Evolutionary conservation across 805 yeast genomes (phyloP), one percentile per base, ranked within the genome.

Genomic region (Candida maltosa): DNA sequence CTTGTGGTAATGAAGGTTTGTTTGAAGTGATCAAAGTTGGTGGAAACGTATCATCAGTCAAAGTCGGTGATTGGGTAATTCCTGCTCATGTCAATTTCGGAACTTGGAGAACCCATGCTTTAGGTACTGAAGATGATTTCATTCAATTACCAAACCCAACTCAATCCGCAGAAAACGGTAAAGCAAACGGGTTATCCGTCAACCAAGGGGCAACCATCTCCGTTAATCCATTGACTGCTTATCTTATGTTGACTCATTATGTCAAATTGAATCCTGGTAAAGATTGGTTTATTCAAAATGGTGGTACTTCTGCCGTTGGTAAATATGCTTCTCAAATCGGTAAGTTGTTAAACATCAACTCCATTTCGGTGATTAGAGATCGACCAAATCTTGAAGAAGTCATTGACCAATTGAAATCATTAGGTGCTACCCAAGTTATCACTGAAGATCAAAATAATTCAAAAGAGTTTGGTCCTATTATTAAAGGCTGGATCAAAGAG

Each of bases 1-100:
- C 88, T 26, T 87, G 91, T 26, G 98, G 98, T 38, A 93, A 93
- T 56, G 98, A 91, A 62, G 98, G 97, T 16, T 73, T 87, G n/a
- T 89, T 87, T 54, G 83, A 87, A 54, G 80, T 91, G 12, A 53
- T 86, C 12, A 77, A 80, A 35, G 74, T 75, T 9, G 96, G 96
- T 14, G 47, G 69, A 6, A 49, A 59, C 11, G 84, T 78, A 7
- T 41, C 45, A 4, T 48, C 52, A 6, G 65, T 86, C 32, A 46
- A 65, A 28, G 61, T 65, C 3, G 96, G 96, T 31, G 97, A 93
- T 32, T 87, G 95, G 89, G 87, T 81, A 25, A 75, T 91, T 29
- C 97, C 97, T 8, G 52, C 76, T 8, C 65, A 65, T 26, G 83
- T 87, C 9, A 83, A 84, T 47, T 81, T 80, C 40, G 99, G 98